Conservation (phyloP, 805 yeast genomes). For the Suhomyces sp. region DNA sequence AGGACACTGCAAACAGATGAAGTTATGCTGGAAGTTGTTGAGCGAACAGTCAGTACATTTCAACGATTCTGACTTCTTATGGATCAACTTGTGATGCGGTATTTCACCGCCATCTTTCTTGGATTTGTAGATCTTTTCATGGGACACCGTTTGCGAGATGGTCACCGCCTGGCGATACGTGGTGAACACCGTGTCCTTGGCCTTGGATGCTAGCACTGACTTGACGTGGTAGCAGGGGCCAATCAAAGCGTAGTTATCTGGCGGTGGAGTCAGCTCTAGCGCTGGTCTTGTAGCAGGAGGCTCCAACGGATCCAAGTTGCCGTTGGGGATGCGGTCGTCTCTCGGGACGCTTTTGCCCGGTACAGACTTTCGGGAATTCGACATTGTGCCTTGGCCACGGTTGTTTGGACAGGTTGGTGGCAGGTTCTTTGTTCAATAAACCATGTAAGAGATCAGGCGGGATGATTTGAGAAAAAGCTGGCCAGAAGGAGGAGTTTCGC, state of each 20-base stretch:
- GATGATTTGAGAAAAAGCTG: no score
- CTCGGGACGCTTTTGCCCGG: no score
- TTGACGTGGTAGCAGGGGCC: constrained; percentile 51
- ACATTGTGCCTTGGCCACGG: no score
- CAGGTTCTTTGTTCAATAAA: not conserved
- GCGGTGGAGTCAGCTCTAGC: constrained; percentile 15
- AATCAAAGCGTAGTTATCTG: constrained; percentile 30
- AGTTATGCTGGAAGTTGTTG: constrained; percentile 44
- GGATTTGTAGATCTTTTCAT: constrained; percentile 25
- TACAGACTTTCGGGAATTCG: constrained; percentile 6
- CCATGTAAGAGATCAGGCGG: no score
- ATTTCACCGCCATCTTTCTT: constrained; percentile 39
- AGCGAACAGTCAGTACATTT: constrained; percentile 52
- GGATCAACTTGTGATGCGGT: constrained; percentile 37
- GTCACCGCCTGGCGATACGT: constrained; percentile 54
- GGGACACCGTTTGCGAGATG: constrained; percentile 38
- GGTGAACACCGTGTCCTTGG: constrained; percentile 47
- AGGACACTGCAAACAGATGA: constrained; percentile 74
- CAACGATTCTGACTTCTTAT: constrained; percentile 44
- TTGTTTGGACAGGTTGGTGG: no score
- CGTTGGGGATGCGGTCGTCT: not conserved
- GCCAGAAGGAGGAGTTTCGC: no score
- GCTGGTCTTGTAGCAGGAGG: constrained; percentile 1
- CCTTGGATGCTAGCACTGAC: constrained; percentile 48
- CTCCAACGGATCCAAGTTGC: not conserved